Conservation (phyloP, 2,329 filamentous ascomycete genomes). For the Lasiodiplodia theobromae region DNA sequence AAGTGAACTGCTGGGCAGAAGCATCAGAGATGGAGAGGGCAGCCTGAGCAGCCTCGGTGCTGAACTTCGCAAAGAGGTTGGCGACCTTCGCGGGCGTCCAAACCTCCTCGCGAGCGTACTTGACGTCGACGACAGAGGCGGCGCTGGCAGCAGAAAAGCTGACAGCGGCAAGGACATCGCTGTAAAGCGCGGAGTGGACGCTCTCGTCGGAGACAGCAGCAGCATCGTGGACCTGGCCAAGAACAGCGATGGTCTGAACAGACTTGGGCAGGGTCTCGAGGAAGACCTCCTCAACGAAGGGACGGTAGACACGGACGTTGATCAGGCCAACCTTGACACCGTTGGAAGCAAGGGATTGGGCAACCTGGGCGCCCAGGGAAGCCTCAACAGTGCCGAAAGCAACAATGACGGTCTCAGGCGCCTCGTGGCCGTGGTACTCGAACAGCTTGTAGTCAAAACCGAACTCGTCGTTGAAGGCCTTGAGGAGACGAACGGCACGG, state of each 20-base stretch:
- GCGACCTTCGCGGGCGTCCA: slow-evolving; percentile 66
- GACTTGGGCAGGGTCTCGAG: slow-evolving; percentile 79
- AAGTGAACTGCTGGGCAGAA: slow-evolving; percentile 81
- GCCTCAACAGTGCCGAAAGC: slow-evolving; percentile 93
- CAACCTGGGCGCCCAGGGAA: slow-evolving; percentile 83
- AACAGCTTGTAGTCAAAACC: slow-evolving; percentile 93
- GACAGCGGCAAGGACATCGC: slow-evolving; percentile 87
- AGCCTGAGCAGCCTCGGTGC: slow-evolving; percentile 50
- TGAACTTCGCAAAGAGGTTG: slow-evolving; percentile 54
- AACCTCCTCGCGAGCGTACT: slow-evolving; percentile 79
- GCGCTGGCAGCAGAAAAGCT: slow-evolving; percentile 71
- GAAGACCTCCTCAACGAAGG: slow-evolving; percentile 95
- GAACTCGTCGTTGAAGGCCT: slow-evolving; percentile 85
- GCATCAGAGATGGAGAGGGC: slow-evolving; percentile 62
- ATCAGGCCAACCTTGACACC: slow-evolving; percentile 84
- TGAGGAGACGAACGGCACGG: slow-evolving; percentile 73
- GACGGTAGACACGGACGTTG: slow-evolving; percentile 91
- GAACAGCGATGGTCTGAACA: slow-evolving; percentile 77
- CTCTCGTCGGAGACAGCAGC: slow-evolving; percentile 76
- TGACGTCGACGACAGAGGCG: slow-evolving; percentile 74
- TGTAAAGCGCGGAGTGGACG: slow-evolving; percentile 84
- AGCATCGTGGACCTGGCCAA: slow-evolving; percentile 85
- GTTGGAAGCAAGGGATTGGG: slow-evolving; percentile 72
- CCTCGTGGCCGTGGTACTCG: slow-evolving; percentile 87
- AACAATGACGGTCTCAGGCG: slow-evolving; percentile 83